phyloP scores from a whole-genome alignment of 352 stramenopile genomes.

The Phytophthora lateralis region DNA sequence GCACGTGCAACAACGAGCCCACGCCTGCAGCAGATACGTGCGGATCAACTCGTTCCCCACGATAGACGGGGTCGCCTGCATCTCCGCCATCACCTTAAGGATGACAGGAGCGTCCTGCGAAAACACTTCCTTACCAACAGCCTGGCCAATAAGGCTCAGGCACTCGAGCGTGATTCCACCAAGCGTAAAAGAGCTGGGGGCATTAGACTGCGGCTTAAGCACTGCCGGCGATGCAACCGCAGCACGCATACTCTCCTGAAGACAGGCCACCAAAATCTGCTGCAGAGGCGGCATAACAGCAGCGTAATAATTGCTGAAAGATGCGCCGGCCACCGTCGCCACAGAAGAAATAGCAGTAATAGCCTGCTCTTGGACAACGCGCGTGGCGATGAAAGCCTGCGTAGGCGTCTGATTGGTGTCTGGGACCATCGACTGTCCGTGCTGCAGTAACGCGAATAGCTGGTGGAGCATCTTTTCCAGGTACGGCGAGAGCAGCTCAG shows the following conservation, averaged over 20 bases:
- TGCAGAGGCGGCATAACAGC: constrained; percentile 78
- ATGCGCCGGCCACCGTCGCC: constrained; percentile 62
- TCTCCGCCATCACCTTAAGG: constrained; percentile 86
- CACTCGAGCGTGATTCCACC: constrained; percentile 88
- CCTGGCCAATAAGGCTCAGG: constrained; percentile 78
- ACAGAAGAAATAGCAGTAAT: constrained; percentile 85
- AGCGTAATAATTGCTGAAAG: constrained; percentile 77
- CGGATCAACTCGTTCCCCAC: constrained; percentile 83
- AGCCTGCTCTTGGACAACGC: constrained; percentile 79
- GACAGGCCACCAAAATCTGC: constrained; percentile 66
- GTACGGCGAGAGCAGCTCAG: constrained; percentile 69
- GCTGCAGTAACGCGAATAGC: constrained; percentile 69
- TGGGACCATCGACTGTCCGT: constrained; percentile 23
- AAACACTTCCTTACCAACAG: constrained; percentile 82
- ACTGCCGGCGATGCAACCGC: constrained; percentile 22
- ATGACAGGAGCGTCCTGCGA: constrained; percentile 66
- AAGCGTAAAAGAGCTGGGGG: constrained; percentile 70
- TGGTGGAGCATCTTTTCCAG: constrained; percentile 74
- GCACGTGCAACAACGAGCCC: constrained; percentile 76
- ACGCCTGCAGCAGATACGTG: constrained; percentile 84
- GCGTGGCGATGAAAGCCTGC: constrained; percentile 35
- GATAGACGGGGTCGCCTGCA: constrained; percentile 82
- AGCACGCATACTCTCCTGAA: constrained; percentile 56
- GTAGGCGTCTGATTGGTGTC: constrained; percentile 20
- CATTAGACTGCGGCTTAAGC: constrained; percentile 35